Base-by-base conservation (phyloP, 192 early-diverging fungal species). In the Dissophora globulifera region DNA sequence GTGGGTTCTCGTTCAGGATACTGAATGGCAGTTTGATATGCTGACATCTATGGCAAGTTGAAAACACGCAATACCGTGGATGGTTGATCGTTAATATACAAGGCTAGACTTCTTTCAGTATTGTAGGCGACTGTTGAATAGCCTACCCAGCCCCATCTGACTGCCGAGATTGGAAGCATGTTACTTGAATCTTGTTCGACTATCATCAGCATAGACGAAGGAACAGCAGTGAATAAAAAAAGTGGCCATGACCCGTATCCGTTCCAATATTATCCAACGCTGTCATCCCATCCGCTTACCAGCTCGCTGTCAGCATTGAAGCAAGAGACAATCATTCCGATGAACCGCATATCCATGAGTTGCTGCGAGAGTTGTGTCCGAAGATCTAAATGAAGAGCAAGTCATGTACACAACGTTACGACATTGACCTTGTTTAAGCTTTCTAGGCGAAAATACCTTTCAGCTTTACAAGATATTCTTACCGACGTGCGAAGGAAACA, bases 401-500 rank as follows among this genome's bases (percentile, higher is more conserved):
- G 22, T 25, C 23, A 27, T 10, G 20, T 9, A 38, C 7, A 9
- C 13, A 38, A 38, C 6, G n/a, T n/a, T n/a, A n/a, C n/a, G n/a
- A n/a, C n/a, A n/a, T n/a, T n/a, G n/a, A n/a, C n/a, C n/a, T n/a
- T n/a, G n/a, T n/a, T n/a, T n/a, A n/a, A n/a, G n/a, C n/a, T n/a
- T n/a, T n/a, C n/a, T n/a, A n/a, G n/a, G n/a, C n/a, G n/a, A n/a
- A n/a, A n/a, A n/a, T n/a, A n/a, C n/a, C n/a, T n/a, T n/a, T n/a
- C n/a, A n/a, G n/a, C n/a, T n/a, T n/a, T n/a, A n/a, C n/a, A n/a
- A 13, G 13, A 38, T 9, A 25, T 23, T 17, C 56, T 16, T 72
- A 81, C 83, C 83, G 30, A 85, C 80, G 31, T 85, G 84, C 40
- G 84, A 85, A 2, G 84, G 84, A 22, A 81, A 83, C 3, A 83